Evolutionary conservation across 768 basidiomycete genomes (phyloP), one percentile per base, ranked within the genome.

Genomic region (Rossbeevera mucosa): DNA sequence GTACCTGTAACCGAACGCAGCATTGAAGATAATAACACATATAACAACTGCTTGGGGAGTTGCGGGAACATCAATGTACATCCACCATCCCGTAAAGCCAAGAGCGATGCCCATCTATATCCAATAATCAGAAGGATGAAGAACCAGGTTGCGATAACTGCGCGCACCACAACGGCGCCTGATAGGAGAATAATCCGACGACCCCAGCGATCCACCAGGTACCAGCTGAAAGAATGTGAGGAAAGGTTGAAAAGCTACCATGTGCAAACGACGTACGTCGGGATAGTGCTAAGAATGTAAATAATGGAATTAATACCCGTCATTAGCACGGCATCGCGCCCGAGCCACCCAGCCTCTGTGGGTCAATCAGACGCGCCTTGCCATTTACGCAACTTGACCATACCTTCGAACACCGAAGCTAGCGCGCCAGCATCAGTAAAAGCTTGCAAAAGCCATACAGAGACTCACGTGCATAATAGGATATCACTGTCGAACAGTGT

Each of bases 371-470:
- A 31, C 26, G 9, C 30, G 28, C 26, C 22, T 41, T 25, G 21
- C 16, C 2, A 16, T 7, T 3, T 6, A 31, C 5, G 13, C 38
- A 51, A 24, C 4, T 42, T 4, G 13, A 42, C 62, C 71, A 45
- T 62, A 90, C 91, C 86, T 79, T 96, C 92, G 61, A 97, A 97
- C 7, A 97, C 93, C 33, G 89, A 80, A 21, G 91, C 88, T 92
- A 40, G 48, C 20, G 30, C 51, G 21, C 16, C 28, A 46, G n/a
- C n/a, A 46, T 64, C 28, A 65, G 55, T 20, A 30, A 6, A 30
- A n/a, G 51, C 20, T 44, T 43, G 31, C 7, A 9, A 7, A 47
- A 42, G 20, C 26, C 38, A 20, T 45, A 44, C 29, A 40, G 3
- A 58, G 21, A 66, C 91, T 74, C 71, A 93, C 91, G 91, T 44